Conservation (phyloP, 306 rosid genomes). For the Vachellia pachyceras region DNA sequence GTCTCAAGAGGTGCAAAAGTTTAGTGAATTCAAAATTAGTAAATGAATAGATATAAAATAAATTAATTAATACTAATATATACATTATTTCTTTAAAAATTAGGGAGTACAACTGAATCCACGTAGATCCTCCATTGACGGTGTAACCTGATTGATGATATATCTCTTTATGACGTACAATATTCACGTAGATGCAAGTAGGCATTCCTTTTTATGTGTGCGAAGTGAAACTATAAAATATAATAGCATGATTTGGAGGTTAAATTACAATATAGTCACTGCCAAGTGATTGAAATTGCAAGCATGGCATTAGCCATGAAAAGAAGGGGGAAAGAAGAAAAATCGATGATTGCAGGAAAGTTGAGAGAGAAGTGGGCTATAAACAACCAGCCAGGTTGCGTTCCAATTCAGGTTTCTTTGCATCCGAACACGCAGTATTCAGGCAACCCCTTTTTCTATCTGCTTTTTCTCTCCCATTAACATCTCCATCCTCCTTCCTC, state of each 20-base stretch:
- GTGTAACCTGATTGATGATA: no score
- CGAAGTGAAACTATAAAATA: background rate
- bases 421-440: constrained; percentile 57
- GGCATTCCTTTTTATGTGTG: background rate
- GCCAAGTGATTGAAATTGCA: background rate
- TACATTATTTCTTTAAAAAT: no score
- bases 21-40: no score
- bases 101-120: no score
- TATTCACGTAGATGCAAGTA: background rate
- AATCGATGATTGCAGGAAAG: constrained; percentile 32
- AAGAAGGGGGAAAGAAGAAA: background rate
- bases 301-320: constrained; percentile 26
- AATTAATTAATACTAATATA: no score
- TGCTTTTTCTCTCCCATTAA: constrained; percentile 39
- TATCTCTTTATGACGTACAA: no score
- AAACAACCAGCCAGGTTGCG: constrained; percentile 66
- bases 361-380: constrained; percentile 46
- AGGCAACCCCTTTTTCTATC: constrained; percentile 54
- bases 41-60: no score
- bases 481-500: constrained; percentile 34
- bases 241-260: background rate
- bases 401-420: constrained; percentile 83
- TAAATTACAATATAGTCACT: constrained; percentile 31
- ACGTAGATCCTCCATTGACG: no score
- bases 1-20: no score